These are phyloP conservation scores for Hyphopichia burtonii DNA, from an alignment of 1,139 yeast genomes.

Conservation along the genomic window DNA sequence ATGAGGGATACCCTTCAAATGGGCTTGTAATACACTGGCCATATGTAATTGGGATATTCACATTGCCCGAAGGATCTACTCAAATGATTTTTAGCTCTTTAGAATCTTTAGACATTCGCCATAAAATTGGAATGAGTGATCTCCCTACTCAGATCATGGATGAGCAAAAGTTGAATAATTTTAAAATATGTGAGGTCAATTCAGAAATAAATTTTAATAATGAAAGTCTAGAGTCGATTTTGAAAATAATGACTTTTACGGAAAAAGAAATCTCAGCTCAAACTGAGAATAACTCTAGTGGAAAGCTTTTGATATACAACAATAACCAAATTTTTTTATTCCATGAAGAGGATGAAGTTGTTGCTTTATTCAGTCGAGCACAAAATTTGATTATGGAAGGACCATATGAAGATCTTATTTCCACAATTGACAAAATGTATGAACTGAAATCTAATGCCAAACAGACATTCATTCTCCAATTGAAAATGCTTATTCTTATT, in stretches of 20 bases:
- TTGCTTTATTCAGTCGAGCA: constrained; percentile 6
- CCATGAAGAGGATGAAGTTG: constrained; percentile 9
- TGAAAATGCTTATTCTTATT: neutral
- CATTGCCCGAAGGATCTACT: constrained; percentile 4
- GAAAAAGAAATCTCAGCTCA: neutral
- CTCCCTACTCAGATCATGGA: neutral
- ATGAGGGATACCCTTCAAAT: constrained; percentile 35
- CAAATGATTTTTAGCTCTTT: constrained; percentile 26
- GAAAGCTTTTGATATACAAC: constrained; percentile 12
- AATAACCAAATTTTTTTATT: constrained; percentile 14
- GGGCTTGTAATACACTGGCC: constrained; percentile 41
- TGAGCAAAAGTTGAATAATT: neutral
- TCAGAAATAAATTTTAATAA: neutral
- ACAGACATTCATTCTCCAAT: neutral
- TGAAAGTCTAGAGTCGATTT: neutral
- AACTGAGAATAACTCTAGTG: neutral
- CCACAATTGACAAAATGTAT: neutral
- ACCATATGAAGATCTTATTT: neutral
- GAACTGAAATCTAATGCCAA: neutral
- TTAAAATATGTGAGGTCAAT: neutral
- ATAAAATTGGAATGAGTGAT: neutral
- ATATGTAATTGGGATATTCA: constrained; percentile 30
- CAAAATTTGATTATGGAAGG: too few species aligned
- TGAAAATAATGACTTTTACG: neutral
- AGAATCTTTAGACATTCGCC: constrained; percentile 16